These are phyloP conservation scores for Geotrichum carabidarum DNA, from an alignment of 1,139 yeast genomes.

Conservation along the genomic window DNA sequence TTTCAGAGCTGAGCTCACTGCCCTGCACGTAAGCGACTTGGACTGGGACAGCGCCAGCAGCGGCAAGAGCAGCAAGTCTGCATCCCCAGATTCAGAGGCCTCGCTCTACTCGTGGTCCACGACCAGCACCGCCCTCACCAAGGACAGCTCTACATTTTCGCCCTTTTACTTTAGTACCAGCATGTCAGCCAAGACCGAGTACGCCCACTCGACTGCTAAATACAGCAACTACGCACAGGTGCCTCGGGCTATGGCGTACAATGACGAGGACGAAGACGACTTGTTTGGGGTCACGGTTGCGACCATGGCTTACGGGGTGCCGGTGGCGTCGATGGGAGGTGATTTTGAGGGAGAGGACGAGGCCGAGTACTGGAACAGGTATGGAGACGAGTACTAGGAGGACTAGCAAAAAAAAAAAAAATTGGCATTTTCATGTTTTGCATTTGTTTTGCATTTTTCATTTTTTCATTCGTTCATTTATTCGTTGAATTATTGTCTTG, in stretches of 20 bases:
- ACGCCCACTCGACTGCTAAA: too few species aligned
- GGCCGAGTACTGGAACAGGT: constrained; percentile 14
- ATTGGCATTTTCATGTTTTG: background rate
- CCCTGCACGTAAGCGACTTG: constrained; percentile 4
- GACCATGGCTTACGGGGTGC: background rate
- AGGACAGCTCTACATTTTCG: too few species aligned
- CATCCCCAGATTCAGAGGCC: background rate
- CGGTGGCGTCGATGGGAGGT: background rate
- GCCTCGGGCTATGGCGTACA: background rate
- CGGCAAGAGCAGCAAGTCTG: background rate
- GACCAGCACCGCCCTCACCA: background rate
- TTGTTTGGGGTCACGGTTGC: background rate
- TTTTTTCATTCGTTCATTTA: background rate
- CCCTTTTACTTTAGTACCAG: too few species aligned
- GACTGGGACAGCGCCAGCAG: constrained; percentile 9
- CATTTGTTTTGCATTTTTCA: background rate
- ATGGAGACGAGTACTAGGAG: constrained; percentile 8
- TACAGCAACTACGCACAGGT: background rate
- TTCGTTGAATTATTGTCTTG: background rate
- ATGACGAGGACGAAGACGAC: background rate
- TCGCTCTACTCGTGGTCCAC: background rate
- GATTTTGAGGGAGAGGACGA: constrained; percentile 13
- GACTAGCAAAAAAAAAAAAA: background rate
- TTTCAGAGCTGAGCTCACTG: constrained; percentile 1
- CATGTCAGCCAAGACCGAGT: background rate